A percentile compares a stretch with the other conserved stretches of the same genome.
Conservation (phyloP, 768 basidiomycete species). For the Lactarius quietus region DNA sequence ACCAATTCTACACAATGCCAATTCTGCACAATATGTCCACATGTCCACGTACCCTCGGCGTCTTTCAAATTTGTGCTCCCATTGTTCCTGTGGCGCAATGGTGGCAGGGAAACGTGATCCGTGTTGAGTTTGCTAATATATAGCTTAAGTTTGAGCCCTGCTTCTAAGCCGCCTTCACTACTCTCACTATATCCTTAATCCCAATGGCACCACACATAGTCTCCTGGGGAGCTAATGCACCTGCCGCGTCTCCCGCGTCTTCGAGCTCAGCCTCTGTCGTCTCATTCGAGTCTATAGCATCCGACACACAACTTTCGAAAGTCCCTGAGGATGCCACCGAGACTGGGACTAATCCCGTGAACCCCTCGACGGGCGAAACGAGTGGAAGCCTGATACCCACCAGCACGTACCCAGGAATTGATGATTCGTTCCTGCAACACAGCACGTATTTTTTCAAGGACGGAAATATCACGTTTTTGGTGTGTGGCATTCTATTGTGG, state of each 20-base stretch:
- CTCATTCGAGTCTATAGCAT: background rate
- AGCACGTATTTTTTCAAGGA: slow-evolving; percentile 19
- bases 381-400: background rate
- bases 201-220: slow-evolving; percentile 13
- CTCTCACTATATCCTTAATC: background rate
- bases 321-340: background rate
- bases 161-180: background rate
- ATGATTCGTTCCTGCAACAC: slow-evolving; percentile 11
- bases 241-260: background rate
- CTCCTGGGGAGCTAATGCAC: background rate
- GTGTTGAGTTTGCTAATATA: background rate
- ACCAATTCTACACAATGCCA: no score
- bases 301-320: background rate
- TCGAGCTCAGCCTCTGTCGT: slow-evolving; percentile 4
- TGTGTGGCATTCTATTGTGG: background rate
- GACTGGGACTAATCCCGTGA: background rate
- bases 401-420: background rate
- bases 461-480: slow-evolving; percentile 22
- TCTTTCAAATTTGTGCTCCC: background rate
- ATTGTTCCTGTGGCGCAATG: background rate
- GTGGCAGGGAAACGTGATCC: background rate
- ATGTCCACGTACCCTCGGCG: no score
- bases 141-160: background rate
- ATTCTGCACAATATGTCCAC: no score
- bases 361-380: no score